These are phyloP conservation scores for Nicotiana knightiana DNA, from an alignment of 257 asterid species.

Conservation along the genomic window DNA sequence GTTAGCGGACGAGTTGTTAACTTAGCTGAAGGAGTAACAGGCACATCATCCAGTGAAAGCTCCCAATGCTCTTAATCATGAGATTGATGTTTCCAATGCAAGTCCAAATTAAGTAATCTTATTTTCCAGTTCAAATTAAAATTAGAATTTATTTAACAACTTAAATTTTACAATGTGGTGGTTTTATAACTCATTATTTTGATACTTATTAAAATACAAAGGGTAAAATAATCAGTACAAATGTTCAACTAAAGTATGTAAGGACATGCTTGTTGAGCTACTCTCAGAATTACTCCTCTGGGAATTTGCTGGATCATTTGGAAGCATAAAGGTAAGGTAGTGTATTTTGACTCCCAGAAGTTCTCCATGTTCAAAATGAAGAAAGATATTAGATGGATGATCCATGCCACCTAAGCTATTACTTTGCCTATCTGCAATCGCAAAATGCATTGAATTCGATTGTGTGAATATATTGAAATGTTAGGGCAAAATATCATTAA, in stretches of 20 bases:
- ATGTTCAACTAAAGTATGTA: neutral
- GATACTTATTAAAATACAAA: no score
- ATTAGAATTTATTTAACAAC: no score
- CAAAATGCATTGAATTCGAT: neutral
- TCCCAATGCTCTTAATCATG: no score
- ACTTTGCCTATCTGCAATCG: neutral
- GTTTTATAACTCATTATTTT: no score
- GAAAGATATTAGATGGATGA: neutral
- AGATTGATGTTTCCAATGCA: constrained; percentile 23
- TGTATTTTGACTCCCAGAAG: no score
- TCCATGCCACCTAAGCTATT: neutral
- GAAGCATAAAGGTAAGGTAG: neutral
- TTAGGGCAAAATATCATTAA: no score
- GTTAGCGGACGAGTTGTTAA: no score
- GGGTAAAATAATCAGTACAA: neutral
- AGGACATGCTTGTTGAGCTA: neutral
- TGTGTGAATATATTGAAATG: neutral
- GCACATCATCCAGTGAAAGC: no score
- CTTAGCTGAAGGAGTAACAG: constrained; percentile 18
- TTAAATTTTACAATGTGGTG: no score
- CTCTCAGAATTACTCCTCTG: neutral
- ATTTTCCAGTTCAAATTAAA: no score
- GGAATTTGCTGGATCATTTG: neutral
- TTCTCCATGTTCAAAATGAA: no score
- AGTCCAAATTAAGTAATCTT: neutral